Evolutionary conservation across 139 green algal species (phyloP), one percentile per base, ranked within the genome.

Genomic region (Chlamydomonas incerta): DNA sequence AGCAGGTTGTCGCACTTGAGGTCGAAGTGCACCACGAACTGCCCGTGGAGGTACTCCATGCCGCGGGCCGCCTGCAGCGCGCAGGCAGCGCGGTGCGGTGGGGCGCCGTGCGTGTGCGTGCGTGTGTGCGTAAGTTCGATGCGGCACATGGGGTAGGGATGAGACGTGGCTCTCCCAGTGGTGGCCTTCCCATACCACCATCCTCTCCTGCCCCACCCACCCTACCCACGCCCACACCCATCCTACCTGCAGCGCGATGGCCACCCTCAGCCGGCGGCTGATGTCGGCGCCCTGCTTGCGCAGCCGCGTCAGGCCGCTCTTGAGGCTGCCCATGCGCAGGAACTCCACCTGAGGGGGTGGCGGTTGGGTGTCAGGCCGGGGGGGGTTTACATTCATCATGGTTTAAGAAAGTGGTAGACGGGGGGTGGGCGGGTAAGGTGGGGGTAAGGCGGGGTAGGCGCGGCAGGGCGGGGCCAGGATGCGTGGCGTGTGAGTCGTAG

Each of bases 21-120:
- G 73, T 92, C 91, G 77, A 92, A 92, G 85, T 94, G 91, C 1
- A 94, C 91, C 68, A 93, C 77, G n/a, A 58, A 69, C 72, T 90
- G 85, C 15, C 33, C 77, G 90, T 96, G 93, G 69, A 96, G 82
- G 87, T 95, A 96, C 89, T 95, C 93, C 93, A 96, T 95, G 33
- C 93, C 93, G 66, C 91, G 74, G 0, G 93, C 93, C 11, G 88
- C 88, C 80, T 94, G 88, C 66, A 34, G 73, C 31, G 46, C 1
- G 47, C 8, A 41, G 24, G 35, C 10, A 1, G 52, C 23, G 37
- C 15, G 28, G 21, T 34, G 35, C 23, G 35, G 35, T 60, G 35
- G 21, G 70, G 41, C 13, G 5, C 67, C 1, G 70, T 2, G 33
- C 21, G 23, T 31, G 70, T 35, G 20, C 26, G 17, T 29, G 66